Conservation (phyloP, 805 yeast species). For the Scheffersomyces ergatensis region DNA sequence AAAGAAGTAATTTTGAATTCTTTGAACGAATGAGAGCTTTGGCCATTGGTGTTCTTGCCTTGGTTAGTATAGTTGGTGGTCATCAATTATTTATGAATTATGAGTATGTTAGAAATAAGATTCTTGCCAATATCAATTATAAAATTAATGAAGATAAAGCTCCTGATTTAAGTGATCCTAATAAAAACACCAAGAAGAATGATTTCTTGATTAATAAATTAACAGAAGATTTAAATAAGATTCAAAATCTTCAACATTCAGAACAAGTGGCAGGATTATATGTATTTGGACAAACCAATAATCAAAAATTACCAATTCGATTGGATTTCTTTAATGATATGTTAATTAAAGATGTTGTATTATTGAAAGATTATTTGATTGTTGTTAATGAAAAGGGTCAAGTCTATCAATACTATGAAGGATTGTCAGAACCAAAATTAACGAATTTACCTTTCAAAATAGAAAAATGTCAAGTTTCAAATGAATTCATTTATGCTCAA, state of each 20-base stretch:
- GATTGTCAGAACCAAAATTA: conserved; percentile 22
- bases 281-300: conserved; percentile 29
- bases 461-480: conserved; percentile 42
- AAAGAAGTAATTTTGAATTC: conserved; percentile 32
- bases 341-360: conserved; percentile 52
- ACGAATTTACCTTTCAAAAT: conserved; percentile 27
- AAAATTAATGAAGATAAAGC: conserved; percentile 39
- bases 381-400: conserved; percentile 72
- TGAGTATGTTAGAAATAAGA: conserved; percentile 31
- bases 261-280: conserved; percentile 30
- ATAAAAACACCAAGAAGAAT: conserved; percentile 24
- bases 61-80: conserved; percentile 37
- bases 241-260: conserved; percentile 20
- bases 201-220: conserved; percentile 24
- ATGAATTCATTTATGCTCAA: conserved; percentile 46
- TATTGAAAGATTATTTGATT: conserved; percentile 46
- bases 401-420: conserved; percentile 68
- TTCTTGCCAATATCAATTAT: conserved; percentile 30
- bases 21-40: conserved; percentile 45
- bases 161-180: conserved; percentile 29
- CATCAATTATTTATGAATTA: conserved; percentile 45
- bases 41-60: conserved; percentile 37
- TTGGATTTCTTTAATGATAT: conserved; percentile 62
- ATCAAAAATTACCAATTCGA: conserved; percentile 55
- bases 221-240: conserved; percentile 17